Evolutionary conservation across 768 basidiomycete species (phyloP), one percentile per base, ranked within the genome.

Genomic region (Tephrocybe rancida): DNA sequence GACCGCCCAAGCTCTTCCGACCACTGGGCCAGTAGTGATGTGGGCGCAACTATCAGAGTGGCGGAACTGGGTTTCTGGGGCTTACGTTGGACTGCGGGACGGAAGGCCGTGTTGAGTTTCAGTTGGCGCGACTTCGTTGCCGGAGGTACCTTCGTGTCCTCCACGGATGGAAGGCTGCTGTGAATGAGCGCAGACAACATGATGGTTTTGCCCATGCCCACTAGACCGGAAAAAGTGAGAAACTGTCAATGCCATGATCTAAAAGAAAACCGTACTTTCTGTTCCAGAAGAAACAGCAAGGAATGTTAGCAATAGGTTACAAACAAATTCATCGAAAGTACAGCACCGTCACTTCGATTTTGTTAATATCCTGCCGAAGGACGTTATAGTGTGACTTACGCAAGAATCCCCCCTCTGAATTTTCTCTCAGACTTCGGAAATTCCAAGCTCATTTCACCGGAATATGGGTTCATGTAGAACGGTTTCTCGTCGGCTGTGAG

Each of bases 181-280:
- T 95, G 94, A 22, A 97, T 89, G 47, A 97, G 81, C 9, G 92
- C 86, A 1, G 94, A 91, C 29, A 97, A 69, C 91, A 95, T 95
- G 59, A 95, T 94, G 0, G 92, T 93, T 73, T 95, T 95, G 6
- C 93, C 93, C 84, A 95, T 89, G n/a, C 92, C 92, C 92, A 95
- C 91, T 92, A 39, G 44, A 44, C 21, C 16, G 19, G 8, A 55
- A n/a, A 34, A 45, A 41, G 44, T 37, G 58, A 47, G 35, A 37
- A 16, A 38, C 19, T 18, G 50, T 19, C 18, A 47, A 45, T 43
- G 22, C 48, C 11, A 14, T 21, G 21, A 21, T 35, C 61, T 18
- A 51, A 21, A 55, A 39, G 11, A 22, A n/a, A 24, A 10, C 53
- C 62, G 29, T 47, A 67, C 65, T 65, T 48, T 67, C 62, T 65